A percentile compares a stretch with the other conserved stretches of the same genome.
Conservation (phyloP, 139 green algal species). For the Chlorella vulgaris region DNA sequence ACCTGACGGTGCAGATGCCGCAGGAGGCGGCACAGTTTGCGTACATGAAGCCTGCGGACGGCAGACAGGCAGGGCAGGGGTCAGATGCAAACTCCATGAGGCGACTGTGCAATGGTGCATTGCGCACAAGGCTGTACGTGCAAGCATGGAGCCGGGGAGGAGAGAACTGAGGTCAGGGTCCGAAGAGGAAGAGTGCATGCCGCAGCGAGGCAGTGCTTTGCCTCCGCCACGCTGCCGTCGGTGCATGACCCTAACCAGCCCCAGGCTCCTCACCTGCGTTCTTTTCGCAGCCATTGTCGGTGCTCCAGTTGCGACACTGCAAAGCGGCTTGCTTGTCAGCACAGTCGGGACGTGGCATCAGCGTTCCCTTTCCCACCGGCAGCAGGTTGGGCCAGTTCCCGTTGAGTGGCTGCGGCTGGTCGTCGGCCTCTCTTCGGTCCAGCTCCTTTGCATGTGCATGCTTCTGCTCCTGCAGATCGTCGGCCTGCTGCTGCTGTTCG, state of each 20-base stretch:
- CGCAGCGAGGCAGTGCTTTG: not conserved
- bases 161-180: too few species aligned
- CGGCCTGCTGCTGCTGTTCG: not conserved
- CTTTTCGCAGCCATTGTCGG: not conserved
- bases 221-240: not conserved
- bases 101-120: too few species aligned
- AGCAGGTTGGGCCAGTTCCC: not conserved
- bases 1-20: slow-evolving; percentile 30
- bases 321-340: not conserved
- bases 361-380: not conserved
- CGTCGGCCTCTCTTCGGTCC: not conserved
- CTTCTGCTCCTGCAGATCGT: not conserved
- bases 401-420: not conserved
- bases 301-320: slow-evolving; percentile 2
- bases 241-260: too few species aligned
- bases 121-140: too few species aligned
- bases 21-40: slow-evolving; percentile 48
- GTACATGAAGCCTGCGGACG: slow-evolving; percentile 51
- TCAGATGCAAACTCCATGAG: too few species aligned
- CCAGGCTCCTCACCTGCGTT: not conserved
- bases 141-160: too few species aligned
- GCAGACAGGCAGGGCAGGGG: not conserved
- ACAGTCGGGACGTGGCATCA: not conserved
- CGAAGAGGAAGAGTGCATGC: too few species aligned
- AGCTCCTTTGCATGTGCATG: not conserved